Percentiles rank a stretch among this genome's conserved stretches.
phyloP scores from a whole-genome alignment of 2,329 filamentous ascomycete genomes.

The Pleoardoris graminearum region DNA sequence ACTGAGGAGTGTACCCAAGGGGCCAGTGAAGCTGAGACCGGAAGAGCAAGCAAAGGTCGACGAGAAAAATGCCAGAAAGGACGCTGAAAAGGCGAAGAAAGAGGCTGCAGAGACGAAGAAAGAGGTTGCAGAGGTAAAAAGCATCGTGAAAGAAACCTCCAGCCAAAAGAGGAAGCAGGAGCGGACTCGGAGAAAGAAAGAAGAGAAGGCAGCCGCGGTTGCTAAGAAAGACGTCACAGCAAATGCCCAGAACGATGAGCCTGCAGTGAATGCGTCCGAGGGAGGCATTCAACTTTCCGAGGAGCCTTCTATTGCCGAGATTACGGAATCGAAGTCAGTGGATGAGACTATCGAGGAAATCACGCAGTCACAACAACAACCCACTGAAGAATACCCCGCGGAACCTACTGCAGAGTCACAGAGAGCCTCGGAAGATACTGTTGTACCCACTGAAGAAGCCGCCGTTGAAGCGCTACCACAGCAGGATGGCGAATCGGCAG shows the following conservation, averaged over 20 bases:
- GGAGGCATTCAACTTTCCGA: neutral
- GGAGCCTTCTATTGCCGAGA: constrained; percentile 2
- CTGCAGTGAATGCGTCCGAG: constrained; percentile 18
- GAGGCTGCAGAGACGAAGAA: neutral
- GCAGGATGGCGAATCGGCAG: too few species aligned
- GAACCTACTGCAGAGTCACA: neutral
- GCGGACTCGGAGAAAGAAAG: constrained; percentile 20
- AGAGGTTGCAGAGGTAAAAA: too few species aligned
- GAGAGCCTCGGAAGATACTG: too few species aligned
- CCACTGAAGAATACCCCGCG: neutral
- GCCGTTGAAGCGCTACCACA: too few species aligned
- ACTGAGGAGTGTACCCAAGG: constrained; percentile 74
- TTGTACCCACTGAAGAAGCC: too few species aligned
- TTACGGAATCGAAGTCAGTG: constrained; percentile 4
- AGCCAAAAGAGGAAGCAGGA: constrained; percentile 2
- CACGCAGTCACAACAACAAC: neutral
- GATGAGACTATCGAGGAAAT: neutral
- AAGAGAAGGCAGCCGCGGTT: constrained; percentile 12
- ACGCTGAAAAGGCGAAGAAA: neutral
- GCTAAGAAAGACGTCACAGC: neutral
- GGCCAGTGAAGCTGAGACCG: constrained; percentile 68
- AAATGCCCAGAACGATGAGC: neutral
- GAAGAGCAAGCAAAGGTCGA: constrained; percentile 16
- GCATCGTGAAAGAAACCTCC: too few species aligned
- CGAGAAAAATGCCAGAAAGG: neutral